Conservation (phyloP, 768 basidiomycete genomes). For the Podaxis pistillaris region DNA sequence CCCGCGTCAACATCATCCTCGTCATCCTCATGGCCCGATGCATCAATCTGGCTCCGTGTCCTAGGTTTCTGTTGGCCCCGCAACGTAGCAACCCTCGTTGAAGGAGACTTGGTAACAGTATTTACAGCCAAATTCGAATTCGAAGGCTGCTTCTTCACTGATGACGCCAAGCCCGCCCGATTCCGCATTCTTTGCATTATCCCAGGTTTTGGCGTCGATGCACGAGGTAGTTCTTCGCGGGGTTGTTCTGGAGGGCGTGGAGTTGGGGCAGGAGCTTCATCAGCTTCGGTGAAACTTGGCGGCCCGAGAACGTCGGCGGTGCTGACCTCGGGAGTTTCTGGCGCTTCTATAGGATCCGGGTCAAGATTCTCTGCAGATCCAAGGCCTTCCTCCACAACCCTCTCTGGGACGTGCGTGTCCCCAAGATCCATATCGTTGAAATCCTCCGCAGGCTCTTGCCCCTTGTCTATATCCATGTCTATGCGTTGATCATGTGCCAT, state of each 20-base stretch:
- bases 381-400: not conserved
- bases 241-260: conserved; percentile 7
- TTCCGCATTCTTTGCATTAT: conserved; percentile 42
- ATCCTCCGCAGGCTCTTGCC: not conserved
- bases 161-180: conserved; percentile 28
- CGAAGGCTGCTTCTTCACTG: not conserved
- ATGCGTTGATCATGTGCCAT: not conserved
- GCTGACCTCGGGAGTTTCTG: conserved; percentile 31
- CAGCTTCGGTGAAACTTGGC: conserved; percentile 21
- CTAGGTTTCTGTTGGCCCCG: conserved; percentile 7
- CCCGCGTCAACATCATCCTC: not conserved
- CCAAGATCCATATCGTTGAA: not conserved
- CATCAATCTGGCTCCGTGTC: not conserved
- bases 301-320: conserved; percentile 9
- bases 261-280: conserved; percentile 19
- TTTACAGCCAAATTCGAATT: not conserved
- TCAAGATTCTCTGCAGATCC: not conserved
- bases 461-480: not conserved
- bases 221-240: not conserved
- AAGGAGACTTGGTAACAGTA: conserved; percentile 1
- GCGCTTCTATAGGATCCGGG: conserved; percentile 45
- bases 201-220: conserved; percentile 22
- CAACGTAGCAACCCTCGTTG: conserved; percentile 17
- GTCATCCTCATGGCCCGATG: not conserved
- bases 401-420: not conserved